phyloP scores from a whole-genome alignment of 768 basidiomycete genomes.

The Russula olivacea region DNA sequence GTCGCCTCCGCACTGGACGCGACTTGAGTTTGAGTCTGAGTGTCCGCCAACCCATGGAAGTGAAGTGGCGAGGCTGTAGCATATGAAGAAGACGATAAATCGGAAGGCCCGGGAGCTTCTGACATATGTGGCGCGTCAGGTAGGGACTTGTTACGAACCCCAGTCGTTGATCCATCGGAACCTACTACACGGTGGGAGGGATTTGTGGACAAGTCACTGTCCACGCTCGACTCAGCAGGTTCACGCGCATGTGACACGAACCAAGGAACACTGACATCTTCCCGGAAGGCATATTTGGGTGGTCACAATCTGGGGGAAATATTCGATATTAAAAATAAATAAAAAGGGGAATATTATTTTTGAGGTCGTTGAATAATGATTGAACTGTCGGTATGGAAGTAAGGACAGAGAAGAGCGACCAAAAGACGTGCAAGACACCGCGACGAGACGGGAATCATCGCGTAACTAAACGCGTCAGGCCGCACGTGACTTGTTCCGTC shows the following conservation, averaged over 20 bases:
- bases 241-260: not conserved
- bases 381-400: not conserved
- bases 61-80: constrained; percentile 44
- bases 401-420: not conserved
- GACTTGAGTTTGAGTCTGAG: constrained; percentile 48
- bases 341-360: not conserved
- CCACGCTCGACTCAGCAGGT: not conserved
- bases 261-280: constrained; percentile 13
- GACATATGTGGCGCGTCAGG: constrained; percentile 19
- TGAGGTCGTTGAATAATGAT: not conserved
- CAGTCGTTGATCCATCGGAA: not conserved
- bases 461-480: constrained; percentile 9
- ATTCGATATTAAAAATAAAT: not conserved
- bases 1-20: constrained; percentile 26
- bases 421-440: not conserved
- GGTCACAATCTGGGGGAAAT: not conserved
- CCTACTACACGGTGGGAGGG: not conserved
- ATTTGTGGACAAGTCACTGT: constrained; percentile 10
- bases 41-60: constrained; percentile 50
- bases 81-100: constrained; percentile 27
- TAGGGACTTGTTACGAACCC: constrained; percentile 12
- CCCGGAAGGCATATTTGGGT: constrained; percentile 1
- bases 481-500: constrained; percentile 9
- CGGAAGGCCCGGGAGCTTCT: constrained; percentile 20
- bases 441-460: constrained; percentile 1